These are phyloP conservation scores for Dioscorea zingiberensis DNA, from an alignment of 106 monocot species.

Conservation along the genomic window DNA sequence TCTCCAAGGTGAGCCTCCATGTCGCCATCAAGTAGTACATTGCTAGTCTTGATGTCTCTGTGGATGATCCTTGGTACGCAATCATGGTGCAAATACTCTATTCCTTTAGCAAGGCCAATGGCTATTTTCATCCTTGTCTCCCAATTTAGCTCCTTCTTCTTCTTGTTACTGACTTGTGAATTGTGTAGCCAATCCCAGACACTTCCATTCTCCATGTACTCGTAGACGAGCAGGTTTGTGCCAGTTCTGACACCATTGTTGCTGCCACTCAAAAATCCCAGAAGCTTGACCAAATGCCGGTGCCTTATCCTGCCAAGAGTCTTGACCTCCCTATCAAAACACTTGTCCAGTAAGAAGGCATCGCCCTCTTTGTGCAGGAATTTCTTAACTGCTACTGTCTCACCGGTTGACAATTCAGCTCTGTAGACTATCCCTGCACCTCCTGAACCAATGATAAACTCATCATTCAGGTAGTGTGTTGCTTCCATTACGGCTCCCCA, in stretches of 20 bases:
- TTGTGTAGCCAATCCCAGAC: conserved; percentile 80
- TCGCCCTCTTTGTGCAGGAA: conserved; percentile 24
- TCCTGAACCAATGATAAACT: conserved; percentile 73
- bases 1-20: conserved; percentile 96
- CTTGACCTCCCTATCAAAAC: conserved; percentile 72
- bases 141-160: conserved; percentile 57
- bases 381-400: conserved; percentile 81
- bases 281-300: conserved; percentile 83
- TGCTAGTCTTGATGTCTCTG: conserved; percentile 92
- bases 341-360: conserved; percentile 37
- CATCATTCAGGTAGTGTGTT: conserved; percentile 65
- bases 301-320: conserved; percentile 77
- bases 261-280: conserved; percentile 37
- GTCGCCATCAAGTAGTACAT: conserved; percentile 81
- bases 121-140: conserved; percentile 67
- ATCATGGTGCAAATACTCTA: conserved; percentile 92
- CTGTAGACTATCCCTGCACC: conserved; percentile 76
- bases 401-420: conserved; percentile 62
- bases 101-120: conserved; percentile 64
- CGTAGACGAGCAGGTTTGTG: conserved; percentile 55
- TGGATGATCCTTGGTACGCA: conserved; percentile 75
- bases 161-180: conserved; percentile 26
- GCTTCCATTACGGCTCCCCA: conserved; percentile 81
- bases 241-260: not conserved
- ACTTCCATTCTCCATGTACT: conserved; percentile 97